Evolutionary conservation across 2,329 filamentous ascomycete species (phyloP).

Genomic region (Beauveria pseudobassiana): DNA sequence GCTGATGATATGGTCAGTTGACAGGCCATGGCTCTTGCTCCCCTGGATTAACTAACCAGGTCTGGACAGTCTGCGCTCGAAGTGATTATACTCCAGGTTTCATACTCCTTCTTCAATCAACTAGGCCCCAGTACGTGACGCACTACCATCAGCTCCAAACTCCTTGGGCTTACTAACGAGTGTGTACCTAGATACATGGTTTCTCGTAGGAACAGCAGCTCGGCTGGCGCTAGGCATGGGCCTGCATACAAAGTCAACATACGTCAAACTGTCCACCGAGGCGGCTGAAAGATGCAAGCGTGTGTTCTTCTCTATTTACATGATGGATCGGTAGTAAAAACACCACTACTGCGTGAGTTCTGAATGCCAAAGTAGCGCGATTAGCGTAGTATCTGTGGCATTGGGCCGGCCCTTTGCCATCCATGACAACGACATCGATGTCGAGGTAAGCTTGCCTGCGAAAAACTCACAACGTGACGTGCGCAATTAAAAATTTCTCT

Average conservation of each 20-base stretch:
- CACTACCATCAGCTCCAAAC: not conserved
- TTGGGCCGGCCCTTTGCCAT: not conserved
- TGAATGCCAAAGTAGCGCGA: too few relatives aligned
- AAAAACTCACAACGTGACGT: too few relatives aligned
- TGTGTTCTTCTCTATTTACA: constrained; percentile 39
- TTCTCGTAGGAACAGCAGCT: constrained; percentile 35
- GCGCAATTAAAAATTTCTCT: too few relatives aligned
- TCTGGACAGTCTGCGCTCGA: constrained; percentile 31
- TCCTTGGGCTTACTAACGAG: too few relatives aligned
- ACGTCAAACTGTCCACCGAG: constrained; percentile 25
- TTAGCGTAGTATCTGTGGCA: not conserved
- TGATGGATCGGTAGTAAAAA: constrained; percentile 35
- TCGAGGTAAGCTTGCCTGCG: too few relatives aligned
- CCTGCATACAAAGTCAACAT: constrained; percentile 29
- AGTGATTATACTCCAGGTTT: constrained; percentile 37
- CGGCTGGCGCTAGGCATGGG: constrained; percentile 37
- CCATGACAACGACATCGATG: not conserved
- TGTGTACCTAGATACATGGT: constrained; percentile 33
- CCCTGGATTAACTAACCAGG: too few relatives aligned
- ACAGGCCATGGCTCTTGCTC: too few relatives aligned
- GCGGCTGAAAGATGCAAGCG: constrained; percentile 31
- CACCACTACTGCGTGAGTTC: not conserved
- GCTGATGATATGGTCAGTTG: constrained; percentile 30
- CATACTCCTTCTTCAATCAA: constrained; percentile 41
- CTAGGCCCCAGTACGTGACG: constrained; percentile 33